Evolutionary conservation across 2,329 filamentous ascomycete genomes (phyloP).

Genomic region (Fusarium sororula): DNA sequence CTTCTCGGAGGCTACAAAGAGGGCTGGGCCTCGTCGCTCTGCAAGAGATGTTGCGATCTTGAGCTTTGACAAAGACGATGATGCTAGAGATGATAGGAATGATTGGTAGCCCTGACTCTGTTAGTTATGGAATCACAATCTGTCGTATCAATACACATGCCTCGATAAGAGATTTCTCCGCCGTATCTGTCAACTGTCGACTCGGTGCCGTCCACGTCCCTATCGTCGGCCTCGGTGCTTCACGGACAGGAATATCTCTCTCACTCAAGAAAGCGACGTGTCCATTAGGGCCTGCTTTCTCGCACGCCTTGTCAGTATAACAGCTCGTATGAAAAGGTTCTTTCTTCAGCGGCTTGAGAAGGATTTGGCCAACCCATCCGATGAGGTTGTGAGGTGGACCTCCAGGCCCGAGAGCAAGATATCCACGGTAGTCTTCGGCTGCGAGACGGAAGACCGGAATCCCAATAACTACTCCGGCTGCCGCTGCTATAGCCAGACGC

Average conservation of each 20-base stretch:
- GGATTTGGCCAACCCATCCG: conserved; percentile 25
- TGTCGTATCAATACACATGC: background rate
- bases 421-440: conserved; percentile 14
- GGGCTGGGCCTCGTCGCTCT: conserved; percentile 23
- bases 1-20: conserved; percentile 4
- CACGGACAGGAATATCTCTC: conserved; percentile 14
- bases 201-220: conserved; percentile 28
- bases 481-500: background rate
- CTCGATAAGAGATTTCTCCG: background rate
- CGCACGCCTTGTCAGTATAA: background rate
- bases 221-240: conserved; percentile 12
- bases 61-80: conserved; percentile 7
- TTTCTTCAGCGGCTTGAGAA: conserved; percentile 17
- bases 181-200: conserved; percentile 19
- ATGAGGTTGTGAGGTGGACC: conserved; percentile 17
- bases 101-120: conserved; percentile 13
- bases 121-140: background rate
- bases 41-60: conserved; percentile 22
- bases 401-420: conserved; percentile 25
- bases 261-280: conserved; percentile 18
- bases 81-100: conserved; percentile 23
- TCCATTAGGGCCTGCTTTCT: conserved; percentile 11
- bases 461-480: background rate
- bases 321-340: conserved; percentile 17
- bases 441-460: conserved; percentile 20